These are phyloP conservation scores for Biancaea sappan DNA, from an alignment of 306 rosid species.

Conservation along the genomic window DNA sequence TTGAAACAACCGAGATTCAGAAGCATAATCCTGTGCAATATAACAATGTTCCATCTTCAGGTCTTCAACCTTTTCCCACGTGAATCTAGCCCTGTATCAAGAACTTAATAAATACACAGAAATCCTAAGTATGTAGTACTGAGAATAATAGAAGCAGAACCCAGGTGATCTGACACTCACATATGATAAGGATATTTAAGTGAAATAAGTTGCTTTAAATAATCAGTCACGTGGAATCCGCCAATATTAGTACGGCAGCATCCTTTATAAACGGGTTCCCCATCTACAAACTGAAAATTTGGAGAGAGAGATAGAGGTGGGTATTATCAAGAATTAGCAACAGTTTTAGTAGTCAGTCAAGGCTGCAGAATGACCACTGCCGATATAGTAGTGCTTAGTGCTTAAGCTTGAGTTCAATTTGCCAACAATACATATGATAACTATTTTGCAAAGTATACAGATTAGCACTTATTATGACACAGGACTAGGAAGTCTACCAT, in stretches of 20 bases:
- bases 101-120: constrained; percentile 32
- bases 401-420: not conserved
- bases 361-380: constrained; percentile 8
- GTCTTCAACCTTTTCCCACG: constrained; percentile 98
- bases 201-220: constrained; percentile 87
- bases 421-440: not conserved
- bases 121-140: not conserved
- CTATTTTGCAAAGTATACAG: constrained; percentile 4
- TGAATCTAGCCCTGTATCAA: constrained; percentile 71
- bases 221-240: constrained; percentile 89
- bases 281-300: constrained; percentile 72
- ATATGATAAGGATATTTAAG: constrained; percentile 91
- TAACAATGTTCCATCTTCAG: constrained; percentile 98
- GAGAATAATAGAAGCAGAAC: constrained; percentile 30
- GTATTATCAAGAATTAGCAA: not conserved
- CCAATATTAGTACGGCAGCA: constrained; percentile 91
- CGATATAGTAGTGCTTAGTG: not conserved
- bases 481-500: not conserved
- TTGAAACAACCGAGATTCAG: constrained; percentile 85
- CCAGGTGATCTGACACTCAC: constrained; percentile 54
- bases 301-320: constrained; percentile 1
- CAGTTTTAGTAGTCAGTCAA: constrained; percentile 14
- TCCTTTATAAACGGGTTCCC: constrained; percentile 89
- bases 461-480: constrained; percentile 1
- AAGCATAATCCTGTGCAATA: constrained; percentile 64